Evolutionary conservation across 129 eudicot genomes (phyloP).

Genomic region (Flaveria ramosissima): DNA sequence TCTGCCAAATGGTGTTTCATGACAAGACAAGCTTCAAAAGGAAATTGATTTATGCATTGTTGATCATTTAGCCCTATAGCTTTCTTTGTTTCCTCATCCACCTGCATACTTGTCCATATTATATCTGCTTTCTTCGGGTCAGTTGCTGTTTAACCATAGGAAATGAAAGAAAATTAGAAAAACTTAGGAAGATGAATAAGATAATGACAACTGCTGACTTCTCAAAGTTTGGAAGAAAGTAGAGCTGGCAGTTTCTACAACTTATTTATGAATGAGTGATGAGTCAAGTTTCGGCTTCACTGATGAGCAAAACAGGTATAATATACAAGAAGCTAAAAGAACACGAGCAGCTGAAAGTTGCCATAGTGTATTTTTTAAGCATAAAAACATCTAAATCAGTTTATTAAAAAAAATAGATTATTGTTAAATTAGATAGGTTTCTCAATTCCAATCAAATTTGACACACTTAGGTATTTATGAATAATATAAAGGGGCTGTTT

Average conservation of each 20-base stretch:
- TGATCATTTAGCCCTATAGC: conserved; percentile 72
- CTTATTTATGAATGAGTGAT: background rate
- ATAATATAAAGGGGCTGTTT: too few species aligned
- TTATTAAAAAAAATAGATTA: background rate
- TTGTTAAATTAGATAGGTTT: background rate
- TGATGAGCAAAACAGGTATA: background rate
- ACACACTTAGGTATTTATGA: background rate
- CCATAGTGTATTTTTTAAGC: background rate
- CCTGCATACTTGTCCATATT: conserved; percentile 83
- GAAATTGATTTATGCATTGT: conserved; percentile 91
- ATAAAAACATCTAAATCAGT: background rate
- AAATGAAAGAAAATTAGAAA: conserved; percentile 5
- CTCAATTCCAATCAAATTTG: background rate
- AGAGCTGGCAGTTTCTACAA: background rate
- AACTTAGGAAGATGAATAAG: background rate
- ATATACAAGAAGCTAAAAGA: too few species aligned
- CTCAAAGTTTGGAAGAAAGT: background rate
- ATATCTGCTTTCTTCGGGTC: conserved; percentile 93
- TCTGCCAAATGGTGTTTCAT: conserved; percentile 99
- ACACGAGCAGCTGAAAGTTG: background rate
- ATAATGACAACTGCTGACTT: background rate
- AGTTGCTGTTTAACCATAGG: conserved; percentile 47
- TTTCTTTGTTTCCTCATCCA: conserved; percentile 81
- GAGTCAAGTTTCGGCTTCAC: background rate
- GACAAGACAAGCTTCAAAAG: conserved; percentile 93